Conservation (phyloP, 2,329 filamentous ascomycete genomes). For the Aspergillus quadrilineatus region DNA sequence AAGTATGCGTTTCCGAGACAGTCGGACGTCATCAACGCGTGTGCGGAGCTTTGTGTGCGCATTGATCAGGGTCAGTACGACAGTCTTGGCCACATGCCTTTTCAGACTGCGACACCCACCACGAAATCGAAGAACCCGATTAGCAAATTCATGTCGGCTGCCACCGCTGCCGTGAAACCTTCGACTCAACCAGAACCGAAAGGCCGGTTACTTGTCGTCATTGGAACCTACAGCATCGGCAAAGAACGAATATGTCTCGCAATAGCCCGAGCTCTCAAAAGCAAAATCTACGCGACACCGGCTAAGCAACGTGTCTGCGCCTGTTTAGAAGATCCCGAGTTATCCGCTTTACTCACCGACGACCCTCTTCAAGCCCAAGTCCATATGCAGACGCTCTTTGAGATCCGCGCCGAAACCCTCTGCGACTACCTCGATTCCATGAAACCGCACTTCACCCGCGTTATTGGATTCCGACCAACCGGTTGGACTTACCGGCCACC, state of each 20-base stretch:
- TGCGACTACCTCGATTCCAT: slow-evolving; percentile 82
- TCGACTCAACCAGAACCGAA: slow-evolving; percentile 38
- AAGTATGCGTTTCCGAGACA: slow-evolving; percentile 93
- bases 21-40: slow-evolving; percentile 80
- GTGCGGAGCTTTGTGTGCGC: slow-evolving; percentile 81
- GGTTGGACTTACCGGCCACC: slow-evolving; percentile 90
- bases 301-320: slow-evolving; percentile 80
- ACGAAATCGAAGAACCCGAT: slow-evolving; percentile 55
- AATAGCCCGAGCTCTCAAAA: slow-evolving; percentile 79
- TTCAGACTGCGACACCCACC: slow-evolving; percentile 55
- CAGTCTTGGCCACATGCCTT: slow-evolving; percentile 55
- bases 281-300: slow-evolving; percentile 84
- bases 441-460: slow-evolving; percentile 76
- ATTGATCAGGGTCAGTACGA: slow-evolving; percentile 69
- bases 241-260: slow-evolving; percentile 95
- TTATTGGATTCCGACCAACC: slow-evolving; percentile 87
- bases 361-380: slow-evolving; percentile 85
- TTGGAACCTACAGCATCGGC: slow-evolving; percentile 96
- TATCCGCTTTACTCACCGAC: slow-evolving; percentile 72
- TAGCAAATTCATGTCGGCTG: slow-evolving; percentile 59
- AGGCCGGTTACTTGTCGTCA: slow-evolving; percentile 80
- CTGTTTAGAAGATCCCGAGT: slow-evolving; percentile 81
- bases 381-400: slow-evolving; percentile 95
- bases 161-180: slow-evolving; percentile 33
- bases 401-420: slow-evolving; percentile 85